Evolutionary conservation across 371 early-diverging fungal genomes (phyloP), one percentile per base, ranked within the genome.

Genomic region (Apophysomyces ossiformis): DNA sequence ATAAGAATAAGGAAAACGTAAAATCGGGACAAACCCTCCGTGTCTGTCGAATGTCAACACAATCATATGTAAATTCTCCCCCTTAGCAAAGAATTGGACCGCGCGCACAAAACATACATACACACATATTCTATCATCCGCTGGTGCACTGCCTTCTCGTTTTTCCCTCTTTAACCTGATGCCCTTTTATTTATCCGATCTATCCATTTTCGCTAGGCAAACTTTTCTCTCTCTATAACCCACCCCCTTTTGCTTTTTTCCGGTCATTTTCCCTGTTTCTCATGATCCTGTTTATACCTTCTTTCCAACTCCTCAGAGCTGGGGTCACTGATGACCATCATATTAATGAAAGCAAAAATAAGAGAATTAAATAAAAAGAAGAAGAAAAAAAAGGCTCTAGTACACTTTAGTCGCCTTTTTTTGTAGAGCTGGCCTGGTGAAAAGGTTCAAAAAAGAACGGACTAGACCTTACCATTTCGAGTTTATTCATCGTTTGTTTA

Each of bases 391-490:
- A 21, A 50, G 35, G 21, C 35, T 50, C 21, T 50, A 50, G 35
- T 50, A 21, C 9, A 16, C 26, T 50, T 16, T 26, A 50, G 35
- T 26, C 16, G 21, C 7, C 54, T 21, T 50, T 21, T 50, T 50
- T 26, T 26, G 32, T 26, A 26, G 1, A 32, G 54, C 21, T 50
- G 54, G 2, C 32, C 1, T 26, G 2, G 32, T 26, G 1, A 26
- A 26, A 26, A 26, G 32, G 32, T 50, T 50, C 21, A 18, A 32
- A 50, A 50, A 50, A 26, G 54, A 50, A 50, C 54, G 54, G 54
- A 50, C 54, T 50, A 50, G 54, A 21, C 54, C 21, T 50, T 50
- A 5, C 54, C 54, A 50, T 50, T 7, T 50, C 54, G 21, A 50
- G 54, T 5, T n/a, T 21, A 50, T 21, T 50, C 54, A 0, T 13